Evolutionary conservation across 805 yeast genomes (phyloP), one percentile per base, ranked within the genome.

Genomic region (Candida nonsorbophila): DNA sequence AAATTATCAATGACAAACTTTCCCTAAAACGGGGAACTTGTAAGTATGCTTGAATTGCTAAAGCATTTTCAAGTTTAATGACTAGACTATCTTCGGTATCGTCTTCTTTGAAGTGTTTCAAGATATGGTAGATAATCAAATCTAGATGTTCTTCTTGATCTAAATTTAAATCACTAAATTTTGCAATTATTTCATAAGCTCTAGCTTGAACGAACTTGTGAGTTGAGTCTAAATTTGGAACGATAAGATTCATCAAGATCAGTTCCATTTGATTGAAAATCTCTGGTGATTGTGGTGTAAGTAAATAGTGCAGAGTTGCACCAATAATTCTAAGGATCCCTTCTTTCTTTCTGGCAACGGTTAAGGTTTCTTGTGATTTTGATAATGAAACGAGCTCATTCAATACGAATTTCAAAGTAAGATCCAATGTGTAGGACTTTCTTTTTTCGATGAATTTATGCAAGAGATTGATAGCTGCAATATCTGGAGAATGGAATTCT

Each of bases 321-420:
- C 94, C 92, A 27, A 92, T 62, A 44, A 90, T 73, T 44, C 94
- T 73, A 42, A 88, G 61, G 2, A 82, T 74, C 29, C 94, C 87
- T 52, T 87, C 97, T 33, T 75, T 77, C 47, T 79, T 72, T 39
- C 79, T 73, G 7, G 70, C 69, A 23, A 66, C 58, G 16, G 71
- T 76, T 21, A 75, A 35, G 7, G 65, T 50, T 37, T 69, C 74
- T 8, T 42, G 44, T 16, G 41, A 45, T 24, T 38, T 38, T 39
- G 38, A 68, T 15, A 51, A 37, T 24, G 32, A 36, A 4, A 41
- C 32, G 34, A 80, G 62, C 23, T 69, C 69, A 17, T 55, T 54
- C 38, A 76, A 73, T 14, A 80, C 70, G 50, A 83, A 82, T 22
- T 71, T 70, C 30, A 79, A 57, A 30, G 80, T 74, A 4, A 79